Evolutionary conservation across 2,329 filamentous ascomycete species (phyloP).

Genomic region (Botrytis pseudocinerea): DNA sequence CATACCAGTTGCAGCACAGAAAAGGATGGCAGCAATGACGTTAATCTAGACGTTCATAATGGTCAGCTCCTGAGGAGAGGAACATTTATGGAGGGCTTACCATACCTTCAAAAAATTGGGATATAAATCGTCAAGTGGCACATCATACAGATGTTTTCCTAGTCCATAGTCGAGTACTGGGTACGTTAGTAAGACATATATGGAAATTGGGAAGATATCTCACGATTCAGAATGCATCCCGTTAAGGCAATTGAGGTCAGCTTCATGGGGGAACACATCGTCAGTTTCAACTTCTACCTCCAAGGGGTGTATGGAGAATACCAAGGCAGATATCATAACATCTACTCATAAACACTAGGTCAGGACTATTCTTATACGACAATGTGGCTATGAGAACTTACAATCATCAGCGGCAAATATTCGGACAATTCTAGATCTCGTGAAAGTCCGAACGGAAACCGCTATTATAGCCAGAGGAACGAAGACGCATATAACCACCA

Average conservation of each 20-base stretch:
- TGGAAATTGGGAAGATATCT: neutral
- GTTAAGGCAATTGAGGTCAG: slow-evolving; percentile 1
- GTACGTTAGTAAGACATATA: neutral
- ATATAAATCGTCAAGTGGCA: neutral
- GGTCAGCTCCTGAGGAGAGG: neutral
- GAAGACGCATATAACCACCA: neutral
- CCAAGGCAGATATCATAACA: neutral
- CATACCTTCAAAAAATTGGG: neutral
- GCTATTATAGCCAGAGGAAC: neutral
- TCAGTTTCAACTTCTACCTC: neutral
- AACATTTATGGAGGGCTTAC: neutral
- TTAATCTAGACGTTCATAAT: neutral
- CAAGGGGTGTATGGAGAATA: neutral
- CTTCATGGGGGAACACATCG: neutral
- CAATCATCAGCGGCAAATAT: neutral
- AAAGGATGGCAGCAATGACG: neutral
- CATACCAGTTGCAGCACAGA: slow-evolving; percentile 1
- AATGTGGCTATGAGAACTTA: neutral
- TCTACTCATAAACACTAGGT: neutral
- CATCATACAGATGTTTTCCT: neutral
- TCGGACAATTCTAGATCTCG: neutral
- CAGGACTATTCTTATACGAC: neutral
- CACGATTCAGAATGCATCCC: neutral
- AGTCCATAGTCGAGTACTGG: neutral
- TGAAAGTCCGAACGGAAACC: neutral